phyloP scores from a whole-genome alignment of 768 basidiomycete genomes.

The Lactarius vividus region DNA sequence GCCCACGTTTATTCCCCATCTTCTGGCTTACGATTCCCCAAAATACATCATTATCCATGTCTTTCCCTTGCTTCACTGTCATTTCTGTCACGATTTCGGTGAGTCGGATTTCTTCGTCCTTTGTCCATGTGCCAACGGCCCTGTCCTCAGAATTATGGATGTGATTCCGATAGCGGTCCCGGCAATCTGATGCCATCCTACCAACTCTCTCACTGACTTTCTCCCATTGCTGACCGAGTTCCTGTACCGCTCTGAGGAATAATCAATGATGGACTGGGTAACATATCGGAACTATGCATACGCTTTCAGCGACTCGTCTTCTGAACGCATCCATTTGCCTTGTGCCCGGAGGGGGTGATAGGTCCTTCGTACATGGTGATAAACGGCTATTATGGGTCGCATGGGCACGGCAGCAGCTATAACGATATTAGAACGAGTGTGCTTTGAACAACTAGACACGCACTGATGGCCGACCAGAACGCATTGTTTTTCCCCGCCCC shows the following conservation, averaged over 20 bases:
- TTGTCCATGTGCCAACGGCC: slow-evolving; percentile 67
- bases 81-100: slow-evolving; percentile 73
- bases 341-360: slow-evolving; percentile 68
- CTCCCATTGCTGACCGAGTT: slow-evolving; percentile 79
- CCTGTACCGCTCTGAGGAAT: slow-evolving; percentile 56
- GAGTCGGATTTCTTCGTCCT: slow-evolving; percentile 73
- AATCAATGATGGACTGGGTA: not conserved
- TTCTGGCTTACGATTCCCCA: slow-evolving; percentile 74
- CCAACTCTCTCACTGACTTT: slow-evolving; percentile 69
- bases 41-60: slow-evolving; percentile 76
- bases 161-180: slow-evolving; percentile 85
- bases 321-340: slow-evolving; percentile 66
- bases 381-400: slow-evolving; percentile 80
- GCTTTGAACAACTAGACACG: slow-evolving; percentile 29
- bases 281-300: slow-evolving; percentile 36
- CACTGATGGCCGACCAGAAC: slow-evolving; percentile 84
- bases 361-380: slow-evolving; percentile 71
- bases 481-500: slow-evolving; percentile 54
- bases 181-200: slow-evolving; percentile 75
- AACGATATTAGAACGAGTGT: not conserved
- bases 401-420: slow-evolving; percentile 67
- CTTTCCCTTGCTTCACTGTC: slow-evolving; percentile 68
- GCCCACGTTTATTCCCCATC: slow-evolving; percentile 73
- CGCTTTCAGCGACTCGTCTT: slow-evolving; percentile 65
- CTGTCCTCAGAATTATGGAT: slow-evolving; percentile 65